Conservation (phyloP, 73 alveolate genomes). For the Uronychia binucleata region DNA sequence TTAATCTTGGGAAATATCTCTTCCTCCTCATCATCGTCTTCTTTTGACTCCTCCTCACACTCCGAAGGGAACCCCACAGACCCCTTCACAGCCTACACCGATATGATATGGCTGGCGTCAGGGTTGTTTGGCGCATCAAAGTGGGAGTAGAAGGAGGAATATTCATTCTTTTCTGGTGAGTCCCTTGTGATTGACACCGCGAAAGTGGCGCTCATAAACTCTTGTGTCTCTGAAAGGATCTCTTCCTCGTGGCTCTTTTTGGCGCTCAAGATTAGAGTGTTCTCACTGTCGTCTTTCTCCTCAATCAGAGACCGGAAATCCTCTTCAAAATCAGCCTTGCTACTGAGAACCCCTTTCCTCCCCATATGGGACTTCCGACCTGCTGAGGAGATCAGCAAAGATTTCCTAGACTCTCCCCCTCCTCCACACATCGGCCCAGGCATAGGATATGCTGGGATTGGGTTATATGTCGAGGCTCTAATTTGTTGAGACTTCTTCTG, state of each 20-base stretch:
- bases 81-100: background rate
- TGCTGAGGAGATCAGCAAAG: background rate
- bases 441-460: background rate
- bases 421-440: background rate
- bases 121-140: background rate
- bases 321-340: background rate
- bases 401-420: background rate
- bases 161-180: background rate
- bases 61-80: background rate
- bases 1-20: background rate
- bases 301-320: background rate
- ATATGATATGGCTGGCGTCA: background rate
- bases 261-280: background rate
- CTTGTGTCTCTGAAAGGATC: background rate
- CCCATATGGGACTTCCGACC: background rate
- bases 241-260: background rate
- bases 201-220: background rate
- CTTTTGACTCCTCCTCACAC: background rate
- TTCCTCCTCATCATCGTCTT: background rate
- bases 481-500: background rate
- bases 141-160: background rate
- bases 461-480: background rate
- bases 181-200: background rate
- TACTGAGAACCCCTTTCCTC: background rate
- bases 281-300: background rate